phyloP scores from a whole-genome alignment of 2,329 filamentous ascomycete genomes.

The Fusarium mundagurra region DNA sequence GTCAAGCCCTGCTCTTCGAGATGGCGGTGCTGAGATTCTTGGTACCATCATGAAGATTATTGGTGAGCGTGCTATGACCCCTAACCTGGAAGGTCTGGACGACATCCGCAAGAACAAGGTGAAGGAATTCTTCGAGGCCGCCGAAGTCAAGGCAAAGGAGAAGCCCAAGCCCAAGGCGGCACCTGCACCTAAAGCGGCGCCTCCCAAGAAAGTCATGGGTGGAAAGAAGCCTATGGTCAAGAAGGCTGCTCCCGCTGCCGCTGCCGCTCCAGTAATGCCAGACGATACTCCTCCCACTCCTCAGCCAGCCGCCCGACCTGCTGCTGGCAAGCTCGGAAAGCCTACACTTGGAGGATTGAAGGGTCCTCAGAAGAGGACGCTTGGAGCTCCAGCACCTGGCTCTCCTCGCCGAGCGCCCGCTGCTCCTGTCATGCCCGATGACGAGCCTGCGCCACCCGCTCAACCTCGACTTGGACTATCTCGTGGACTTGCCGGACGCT shows the following conservation, averaged over 20 bases:
- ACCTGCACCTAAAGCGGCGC: constrained; percentile 63
- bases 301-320: constrained; percentile 64
- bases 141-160: constrained; percentile 59
- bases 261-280: constrained; percentile 52
- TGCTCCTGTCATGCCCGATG: constrained; percentile 64
- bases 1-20: constrained; percentile 84
- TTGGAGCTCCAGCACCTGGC: constrained; percentile 61
- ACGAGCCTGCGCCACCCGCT: constrained; percentile 67
- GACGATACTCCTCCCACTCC: constrained; percentile 66
- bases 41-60: constrained; percentile 99
- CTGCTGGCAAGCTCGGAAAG: constrained; percentile 63
- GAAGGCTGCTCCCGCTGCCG: constrained; percentile 52
- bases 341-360: constrained; percentile 67
- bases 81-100: constrained; percentile 89
- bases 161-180: constrained; percentile 84
- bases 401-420: constrained; percentile 64
- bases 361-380: constrained; percentile 65
- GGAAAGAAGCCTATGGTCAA: constrained; percentile 56
- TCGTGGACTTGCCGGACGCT: constrained; percentile 86
- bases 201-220: constrained; percentile 59
- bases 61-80: constrained; percentile 94
- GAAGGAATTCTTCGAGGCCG: constrained; percentile 85
- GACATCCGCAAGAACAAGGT: constrained; percentile 96
- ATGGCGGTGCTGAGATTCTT: constrained; percentile 89
- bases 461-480: constrained; percentile 72